These are phyloP conservation scores for Elsinoe fawcettii DNA, from an alignment of 2,329 filamentous ascomycete genomes.

Conservation along the genomic window DNA sequence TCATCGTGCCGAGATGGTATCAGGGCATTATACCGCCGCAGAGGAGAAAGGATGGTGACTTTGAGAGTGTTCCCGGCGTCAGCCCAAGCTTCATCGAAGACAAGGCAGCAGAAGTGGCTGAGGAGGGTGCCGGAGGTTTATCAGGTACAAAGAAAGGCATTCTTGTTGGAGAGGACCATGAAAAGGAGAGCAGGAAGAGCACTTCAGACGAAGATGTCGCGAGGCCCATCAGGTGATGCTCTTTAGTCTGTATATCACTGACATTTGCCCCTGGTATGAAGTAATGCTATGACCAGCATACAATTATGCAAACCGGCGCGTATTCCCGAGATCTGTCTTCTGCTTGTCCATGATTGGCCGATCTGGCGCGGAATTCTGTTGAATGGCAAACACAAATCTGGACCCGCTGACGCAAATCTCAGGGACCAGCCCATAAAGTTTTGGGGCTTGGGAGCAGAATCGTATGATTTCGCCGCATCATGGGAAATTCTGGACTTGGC, in stretches of 20 bases:
- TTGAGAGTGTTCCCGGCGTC: background rate
- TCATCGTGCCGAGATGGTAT: background rate
- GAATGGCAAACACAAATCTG: background rate
- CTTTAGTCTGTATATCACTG: too few relatives aligned
- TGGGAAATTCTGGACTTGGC: conserved; percentile 5
- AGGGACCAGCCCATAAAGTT: background rate
- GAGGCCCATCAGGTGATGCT: background rate
- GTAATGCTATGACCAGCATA: too few relatives aligned
- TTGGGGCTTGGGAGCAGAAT: background rate
- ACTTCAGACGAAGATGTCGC: background rate
- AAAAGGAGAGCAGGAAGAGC: background rate
- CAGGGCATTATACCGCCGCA: background rate
- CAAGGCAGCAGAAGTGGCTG: background rate
- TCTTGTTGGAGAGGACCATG: background rate
- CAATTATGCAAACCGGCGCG: background rate
- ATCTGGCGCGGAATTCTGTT: background rate
- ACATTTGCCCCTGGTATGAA: too few relatives aligned
- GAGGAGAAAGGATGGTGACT: background rate
- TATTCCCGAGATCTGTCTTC: background rate
- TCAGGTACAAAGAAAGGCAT: background rate
- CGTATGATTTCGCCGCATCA: conserved; percentile 13
- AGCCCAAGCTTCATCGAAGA: background rate
- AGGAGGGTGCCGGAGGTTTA: background rate
- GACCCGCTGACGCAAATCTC: background rate
- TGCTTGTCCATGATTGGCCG: background rate